Base-by-base conservation (phyloP, 2,329 filamentous ascomycete genomes). In the Thermoascus crustaceus region DNA sequence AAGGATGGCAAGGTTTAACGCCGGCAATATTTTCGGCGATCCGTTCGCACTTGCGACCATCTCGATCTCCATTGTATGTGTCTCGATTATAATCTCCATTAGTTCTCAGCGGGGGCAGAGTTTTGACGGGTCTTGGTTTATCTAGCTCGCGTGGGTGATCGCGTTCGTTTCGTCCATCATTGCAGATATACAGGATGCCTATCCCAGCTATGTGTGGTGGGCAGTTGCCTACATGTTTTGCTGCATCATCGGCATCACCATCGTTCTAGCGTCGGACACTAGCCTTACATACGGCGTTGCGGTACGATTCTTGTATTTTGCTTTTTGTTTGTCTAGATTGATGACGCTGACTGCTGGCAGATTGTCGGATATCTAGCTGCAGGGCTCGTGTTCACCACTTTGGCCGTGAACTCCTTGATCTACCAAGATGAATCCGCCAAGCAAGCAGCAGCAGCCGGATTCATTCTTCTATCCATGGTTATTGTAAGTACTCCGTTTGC, bases 181-280 rank as follows among this genome's bases (percentile, higher is more conserved):
- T 49, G 80, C 81, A 25, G 68, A 75, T 45, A 59, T 75, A 31
- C 64, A 63, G 35, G 55, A 57, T 17, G 52, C 57, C 5, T 94
- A 87, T 53, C 86, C 87, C 9, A 84, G 86, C 45, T 95, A 87
- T 60, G 80, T 83, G 14, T 98, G 91, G 89, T 98, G 89, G 84
- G 75, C 82, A 1, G 71, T 87, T 38, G 80, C 85, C 40, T 96
- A 87, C 64, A 85, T 83, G 71, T 71, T 96, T 35, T 85, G 85
- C 59, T 72, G 83, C 52, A 91, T 94, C 44, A 52, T 80, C 20
- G 88, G 84, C 34, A 75, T 96, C 35, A 80, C 83, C 30, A 67
- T 89, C 43, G 84, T 93, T 7, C 78, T 95, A 48, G 87, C 83
- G 26, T 86, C 85, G 32, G 84, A 94, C 59, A 78, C 83, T 4